Base-by-base conservation (phyloP, 345 rosid genomes). In the Heritiera fomes region DNA sequence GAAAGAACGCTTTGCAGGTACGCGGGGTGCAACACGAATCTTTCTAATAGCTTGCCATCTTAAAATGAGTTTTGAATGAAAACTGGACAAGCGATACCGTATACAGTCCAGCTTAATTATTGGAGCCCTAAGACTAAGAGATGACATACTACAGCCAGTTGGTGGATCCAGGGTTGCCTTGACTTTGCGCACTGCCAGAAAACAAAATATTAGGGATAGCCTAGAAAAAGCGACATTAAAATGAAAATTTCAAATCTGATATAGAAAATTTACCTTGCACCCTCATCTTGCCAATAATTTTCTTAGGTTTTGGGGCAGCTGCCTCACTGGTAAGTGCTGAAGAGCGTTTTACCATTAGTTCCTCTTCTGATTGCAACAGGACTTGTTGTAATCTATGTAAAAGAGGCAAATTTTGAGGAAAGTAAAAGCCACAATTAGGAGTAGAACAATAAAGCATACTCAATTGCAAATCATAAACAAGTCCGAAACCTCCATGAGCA, bases 321-420 rank as follows among this genome's bases (percentile, higher is more conserved):
- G 89, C 89, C 71, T 94, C 95, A 70, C 70, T 86, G 46, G 81
- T 83, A 78, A 88, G 84, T 76, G 94, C 91, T 73, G 93, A 87
- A 71, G 91, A 86, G 82, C 83, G 95, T 79, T 89, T 90, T 28
- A 45, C 90, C 78, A 94, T 55, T 47, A 95, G 82, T 83, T 96
- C 99, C 85, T 96, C 99, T 85, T 96, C 99, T 1, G 99, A 92
- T 83, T 94, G 98, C 85, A 96, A 82, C 72, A 96, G 89, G 80
- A 94, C 88, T 71, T 88, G 87, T 84, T 89, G 89, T 81, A 96
- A 87, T 69, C 99, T 95, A 76, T 61, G 45, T 74, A 71, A 66
- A 53, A 71, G 58, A 63, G 80, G 52, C 66, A 80, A 59, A 50
- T 47, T 77, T 74, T 55, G 46, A 76, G 45, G 67, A 43, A 76